Evolutionary conservation across 2,329 filamentous ascomycete genomes (phyloP).

Genomic region (Xylariaceae sp.): DNA sequence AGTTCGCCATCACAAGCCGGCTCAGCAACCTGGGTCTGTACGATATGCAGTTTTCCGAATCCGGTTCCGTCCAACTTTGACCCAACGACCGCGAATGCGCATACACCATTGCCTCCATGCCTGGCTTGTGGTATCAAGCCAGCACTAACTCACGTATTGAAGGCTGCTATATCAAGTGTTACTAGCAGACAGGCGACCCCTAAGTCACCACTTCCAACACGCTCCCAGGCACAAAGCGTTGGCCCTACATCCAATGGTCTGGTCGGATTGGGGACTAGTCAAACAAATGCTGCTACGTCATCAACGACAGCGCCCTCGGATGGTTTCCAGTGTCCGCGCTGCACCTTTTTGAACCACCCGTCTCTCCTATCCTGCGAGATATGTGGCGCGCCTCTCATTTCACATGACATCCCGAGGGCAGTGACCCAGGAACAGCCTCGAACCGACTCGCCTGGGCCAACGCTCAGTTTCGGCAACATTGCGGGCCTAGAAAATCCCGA

Average conservation of each 20-base stretch:
- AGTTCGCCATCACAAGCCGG: constrained; percentile 52
- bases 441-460: constrained; percentile 78
- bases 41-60: constrained; percentile 94
- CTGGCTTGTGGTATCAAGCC: constrained; percentile 94
- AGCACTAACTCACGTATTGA: constrained; percentile 77
- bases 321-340: constrained; percentile 74
- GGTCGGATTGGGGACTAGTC: constrained; percentile 7
- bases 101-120: constrained; percentile 83
- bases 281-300: constrained; percentile 11
- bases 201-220: constrained; percentile 17
- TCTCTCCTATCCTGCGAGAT: constrained; percentile 87
- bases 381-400: constrained; percentile 76
- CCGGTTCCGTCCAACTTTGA: constrained; percentile 93
- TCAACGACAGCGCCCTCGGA: constrained; percentile 12
- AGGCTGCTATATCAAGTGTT: constrained; percentile 80
- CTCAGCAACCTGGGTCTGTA: constrained; percentile 88
- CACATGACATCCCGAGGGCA: constrained; percentile 49
- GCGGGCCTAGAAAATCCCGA: constrained; percentile 63
- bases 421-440: constrained; percentile 50
- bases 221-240: constrained; percentile 14
- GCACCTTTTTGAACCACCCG: constrained; percentile 92
- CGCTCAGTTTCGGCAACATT: constrained; percentile 48
- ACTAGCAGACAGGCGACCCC: constrained; percentile 48
- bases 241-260: constrained; percentile 12
- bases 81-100: constrained; percentile 74